Evolutionary conservation across 768 basidiomycete species (phyloP), one percentile per base, ranked within the genome.

Genomic region (Pleurotus citrinopileatus): DNA sequence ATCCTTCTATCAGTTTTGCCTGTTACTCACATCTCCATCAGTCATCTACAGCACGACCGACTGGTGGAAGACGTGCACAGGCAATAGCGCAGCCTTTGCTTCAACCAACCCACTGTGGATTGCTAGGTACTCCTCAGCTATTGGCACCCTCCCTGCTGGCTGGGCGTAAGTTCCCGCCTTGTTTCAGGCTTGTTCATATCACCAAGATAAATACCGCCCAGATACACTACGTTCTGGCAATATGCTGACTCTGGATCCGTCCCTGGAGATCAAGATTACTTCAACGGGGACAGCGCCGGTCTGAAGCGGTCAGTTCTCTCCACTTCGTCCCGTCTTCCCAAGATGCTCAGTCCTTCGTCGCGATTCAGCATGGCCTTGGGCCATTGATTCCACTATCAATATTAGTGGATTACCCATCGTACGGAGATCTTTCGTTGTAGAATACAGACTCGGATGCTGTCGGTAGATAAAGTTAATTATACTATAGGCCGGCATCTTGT

Each of bases 1-100:
- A 19, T 9, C 38, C 17, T 1, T 15, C 17, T 40, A 40, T 7
- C 17, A n/a, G n/a, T n/a, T 19, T 40, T 40, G 38, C 12, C 10
- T 40, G 12, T 19, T 19, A n/a, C 19, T 40, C 12, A 40, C 38
- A 12, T 7, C 8, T 7, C 12, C 40, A 46, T 3, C 52, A 79
- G 81, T 80, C 36, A 83, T 86, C 53, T 86, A 86, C 58, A 81
- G 81, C 25, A 83, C 80, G 3, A 84, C 82, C 9, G 70, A 78
- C 63, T 87, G 86, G 86, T 88, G 86, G 86, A 78, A 37, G 8
- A 74, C 72, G 7, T 88, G 86, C 64, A 87, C 86, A 2, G 83
- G 80, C 0, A 81, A 84, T 63, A 81, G 75, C 53, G 67, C 70
- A 12, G 68, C 66, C 3, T 87, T 87, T 57, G 74, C 62, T 1